Conservation (phyloP, 2,329 filamentous ascomycete species). For the Aspergillus latus region DNA sequence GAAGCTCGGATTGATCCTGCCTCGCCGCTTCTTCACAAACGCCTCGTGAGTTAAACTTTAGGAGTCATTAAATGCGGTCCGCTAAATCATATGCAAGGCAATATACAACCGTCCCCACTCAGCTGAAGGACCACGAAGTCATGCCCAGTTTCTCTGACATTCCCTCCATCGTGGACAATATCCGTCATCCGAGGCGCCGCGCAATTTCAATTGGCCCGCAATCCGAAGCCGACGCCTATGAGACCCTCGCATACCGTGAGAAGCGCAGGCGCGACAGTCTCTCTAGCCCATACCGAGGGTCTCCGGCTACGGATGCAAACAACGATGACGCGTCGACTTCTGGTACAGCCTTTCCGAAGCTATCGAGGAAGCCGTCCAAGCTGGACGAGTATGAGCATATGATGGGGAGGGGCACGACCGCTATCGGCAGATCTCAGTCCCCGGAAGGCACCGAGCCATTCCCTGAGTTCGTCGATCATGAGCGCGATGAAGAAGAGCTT, state of each 20-base stretch:
- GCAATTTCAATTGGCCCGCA: slow-evolving; percentile 90
- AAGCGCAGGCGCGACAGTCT: slow-evolving; percentile 62
- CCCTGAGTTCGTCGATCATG: slow-evolving; percentile 38
- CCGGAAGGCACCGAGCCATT: slow-evolving; percentile 26
- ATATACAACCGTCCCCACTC: slow-evolving; percentile 77
- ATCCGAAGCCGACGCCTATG: slow-evolving; percentile 93
- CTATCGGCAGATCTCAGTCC: slow-evolving; percentile 30
- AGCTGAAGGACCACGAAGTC: slow-evolving; percentile 79
- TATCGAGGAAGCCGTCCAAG: slow-evolving; percentile 47
- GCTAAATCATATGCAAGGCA: slow-evolving; percentile 46
- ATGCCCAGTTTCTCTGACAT: slow-evolving; percentile 88
- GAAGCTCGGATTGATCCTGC: slow-evolving; percentile 73
- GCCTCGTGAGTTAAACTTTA: slow-evolving; percentile 60
- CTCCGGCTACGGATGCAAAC: slow-evolving; percentile 27
- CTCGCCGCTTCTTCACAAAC: slow-evolving; percentile 85
- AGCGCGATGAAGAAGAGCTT: slow-evolving; percentile 69
- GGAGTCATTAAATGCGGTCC: neutral
- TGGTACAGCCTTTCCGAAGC: slow-evolving; percentile 39
- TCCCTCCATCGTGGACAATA: slow-evolving; percentile 75
- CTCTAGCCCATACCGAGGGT: slow-evolving; percentile 38
- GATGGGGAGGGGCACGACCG: slow-evolving; percentile 65
- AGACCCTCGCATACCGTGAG: slow-evolving; percentile 88
- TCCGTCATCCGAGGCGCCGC: slow-evolving; percentile 74
- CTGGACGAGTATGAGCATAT: slow-evolving; percentile 68
- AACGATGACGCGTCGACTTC: slow-evolving; percentile 22